Evolutionary conservation across 2,329 filamentous ascomycete species (phyloP).

Genomic region (Neonectria coccinea): DNA sequence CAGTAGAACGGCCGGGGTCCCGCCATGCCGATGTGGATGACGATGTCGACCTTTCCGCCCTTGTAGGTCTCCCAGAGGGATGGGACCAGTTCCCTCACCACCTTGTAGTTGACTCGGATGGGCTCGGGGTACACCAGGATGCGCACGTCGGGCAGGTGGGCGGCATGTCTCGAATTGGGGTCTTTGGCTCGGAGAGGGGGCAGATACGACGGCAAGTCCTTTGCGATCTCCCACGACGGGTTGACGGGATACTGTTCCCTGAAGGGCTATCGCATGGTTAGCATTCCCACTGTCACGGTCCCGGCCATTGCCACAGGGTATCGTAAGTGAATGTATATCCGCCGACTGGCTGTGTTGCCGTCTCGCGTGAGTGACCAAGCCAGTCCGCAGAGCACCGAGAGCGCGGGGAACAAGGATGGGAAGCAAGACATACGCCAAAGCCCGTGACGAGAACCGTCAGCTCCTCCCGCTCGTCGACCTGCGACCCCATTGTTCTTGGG

Average conservation of each 20-base stretch:
- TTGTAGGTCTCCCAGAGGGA: slow-evolving; percentile 64
- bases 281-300: background rate
- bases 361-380: slow-evolving; percentile 32
- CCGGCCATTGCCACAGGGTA: background rate
- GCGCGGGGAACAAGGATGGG: slow-evolving; percentile 8
- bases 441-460: slow-evolving; percentile 71
- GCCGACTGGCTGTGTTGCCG: background rate
- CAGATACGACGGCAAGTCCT: slow-evolving; percentile 73
- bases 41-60: slow-evolving; percentile 67
- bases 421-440: slow-evolving; percentile 63
- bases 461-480: slow-evolving; percentile 57
- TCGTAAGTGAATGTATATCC: background rate
- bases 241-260: slow-evolving; percentile 78
- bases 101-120: slow-evolving; percentile 77
- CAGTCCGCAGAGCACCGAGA: slow-evolving; percentile 15
- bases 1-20: slow-evolving; percentile 72
- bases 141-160: slow-evolving; percentile 61
- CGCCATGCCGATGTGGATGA: slow-evolving; percentile 86
- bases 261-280: slow-evolving; percentile 71
- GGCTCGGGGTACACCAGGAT: slow-evolving; percentile 74
- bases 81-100: slow-evolving; percentile 73
- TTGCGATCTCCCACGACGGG: slow-evolving; percentile 84
- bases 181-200: slow-evolving; percentile 62
- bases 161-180: slow-evolving; percentile 44
- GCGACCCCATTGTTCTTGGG: slow-evolving; percentile 50